A percentile compares a stretch with the other conserved stretches of the same genome.
Conservation (phyloP, 177 flowering plant genomes). For the Tripterygium wilfordii region DNA sequence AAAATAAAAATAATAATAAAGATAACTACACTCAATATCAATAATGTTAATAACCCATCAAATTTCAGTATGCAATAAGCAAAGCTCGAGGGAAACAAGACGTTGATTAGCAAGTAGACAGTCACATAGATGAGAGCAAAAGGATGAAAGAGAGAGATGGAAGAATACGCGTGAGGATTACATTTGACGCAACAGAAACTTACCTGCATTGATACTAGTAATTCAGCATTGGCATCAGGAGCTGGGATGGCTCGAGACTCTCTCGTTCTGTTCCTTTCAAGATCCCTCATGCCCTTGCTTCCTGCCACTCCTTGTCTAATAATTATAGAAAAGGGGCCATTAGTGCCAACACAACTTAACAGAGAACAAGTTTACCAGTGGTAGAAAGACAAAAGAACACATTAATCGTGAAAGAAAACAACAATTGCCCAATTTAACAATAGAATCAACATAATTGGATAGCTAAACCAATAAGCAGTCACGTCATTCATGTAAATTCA, state of each 20-base stretch:
- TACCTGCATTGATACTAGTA: conserved; percentile 85
- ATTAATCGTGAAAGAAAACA: too few species aligned
- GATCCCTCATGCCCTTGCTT: conserved; percentile 59
- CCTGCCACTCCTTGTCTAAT: conserved; percentile 64
- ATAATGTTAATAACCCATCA: too few species aligned
- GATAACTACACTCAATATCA: too few species aligned
- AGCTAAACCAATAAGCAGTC: too few species aligned
- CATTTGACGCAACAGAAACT: background rate
- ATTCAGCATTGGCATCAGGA: conserved; percentile 96
- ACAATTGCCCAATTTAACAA: too few species aligned
- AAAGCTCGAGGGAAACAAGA: too few species aligned
- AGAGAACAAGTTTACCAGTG: conserved; percentile 1
- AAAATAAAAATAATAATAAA: too few species aligned
- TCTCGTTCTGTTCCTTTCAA: conserved; percentile 58
- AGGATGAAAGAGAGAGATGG: background rate
- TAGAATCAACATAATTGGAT: too few species aligned
- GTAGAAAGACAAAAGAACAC: background rate
- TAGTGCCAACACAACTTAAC: background rate
- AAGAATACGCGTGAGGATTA: background rate
- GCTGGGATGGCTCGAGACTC: conserved; percentile 89
- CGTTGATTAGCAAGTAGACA: too few species aligned
- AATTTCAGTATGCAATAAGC: too few species aligned
- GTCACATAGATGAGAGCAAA: too few species aligned
- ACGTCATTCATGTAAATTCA: too few species aligned
- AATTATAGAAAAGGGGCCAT: background rate